These are phyloP conservation scores for Fusarium sp. DNA, from an alignment of 2,329 filamentous ascomycete species.

Conservation along the genomic window DNA sequence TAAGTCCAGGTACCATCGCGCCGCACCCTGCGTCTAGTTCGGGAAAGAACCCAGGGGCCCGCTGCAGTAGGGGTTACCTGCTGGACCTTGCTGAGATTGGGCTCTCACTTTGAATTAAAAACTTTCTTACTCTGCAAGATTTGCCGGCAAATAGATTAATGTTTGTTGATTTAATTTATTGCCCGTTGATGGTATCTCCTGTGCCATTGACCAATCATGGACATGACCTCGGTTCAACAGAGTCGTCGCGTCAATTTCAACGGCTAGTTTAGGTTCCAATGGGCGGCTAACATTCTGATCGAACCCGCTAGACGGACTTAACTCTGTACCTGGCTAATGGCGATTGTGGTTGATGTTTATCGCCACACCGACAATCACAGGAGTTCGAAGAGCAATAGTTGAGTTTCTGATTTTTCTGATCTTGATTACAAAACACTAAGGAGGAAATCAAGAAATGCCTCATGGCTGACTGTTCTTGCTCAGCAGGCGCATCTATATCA, in stretches of 20 bases:
- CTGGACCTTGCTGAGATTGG: conserved; percentile 13
- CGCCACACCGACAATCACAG: conserved; percentile 9
- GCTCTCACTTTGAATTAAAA: background rate
- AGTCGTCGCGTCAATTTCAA: background rate
- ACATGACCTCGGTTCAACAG: background rate
- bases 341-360: conserved; percentile 19
- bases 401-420: background rate
- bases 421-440: background rate
- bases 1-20: conserved; percentile 38
- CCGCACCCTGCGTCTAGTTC: conserved; percentile 19
- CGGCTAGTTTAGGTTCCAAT: conserved; percentile 9
- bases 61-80: conserved; percentile 10
- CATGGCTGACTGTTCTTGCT: background rate
- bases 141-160: background rate
- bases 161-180: conserved; percentile 3
- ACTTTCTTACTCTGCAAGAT: background rate
- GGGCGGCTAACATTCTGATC: conserved; percentile 7
- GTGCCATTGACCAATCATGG: conserved; percentile 12
- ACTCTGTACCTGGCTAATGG: conserved; percentile 29
- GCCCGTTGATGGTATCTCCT: background rate
- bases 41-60: conserved; percentile 18
- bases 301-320: conserved; percentile 7
- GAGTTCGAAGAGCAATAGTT: background rate
- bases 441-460: background rate
- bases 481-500: background rate